phyloP scores from a whole-genome alignment of 31 red algal genomes.

The Endocladia muricata region DNA sequence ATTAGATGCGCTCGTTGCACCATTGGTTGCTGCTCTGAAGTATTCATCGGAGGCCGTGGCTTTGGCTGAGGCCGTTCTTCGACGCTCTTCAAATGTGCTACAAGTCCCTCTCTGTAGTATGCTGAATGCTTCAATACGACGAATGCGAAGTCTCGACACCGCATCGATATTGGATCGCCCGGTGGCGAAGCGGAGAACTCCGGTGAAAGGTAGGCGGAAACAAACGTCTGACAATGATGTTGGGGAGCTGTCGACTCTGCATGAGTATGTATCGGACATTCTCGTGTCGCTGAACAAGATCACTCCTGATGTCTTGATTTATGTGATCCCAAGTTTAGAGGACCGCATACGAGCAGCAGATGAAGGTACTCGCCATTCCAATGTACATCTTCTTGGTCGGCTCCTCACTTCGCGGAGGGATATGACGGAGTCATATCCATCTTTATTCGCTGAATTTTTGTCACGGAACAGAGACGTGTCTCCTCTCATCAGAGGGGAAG shows the following conservation, averaged over 20 bases:
- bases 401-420: conserved; percentile 46
- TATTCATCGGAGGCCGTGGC: conserved; percentile 26
- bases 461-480: conserved; percentile 38
- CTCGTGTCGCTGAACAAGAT: conserved; percentile 48
- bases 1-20: conserved; percentile 51
- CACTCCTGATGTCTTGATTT: conserved; percentile 55
- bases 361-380: conserved; percentile 17
- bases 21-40: conserved; percentile 28
- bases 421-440: conserved; percentile 48
- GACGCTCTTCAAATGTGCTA: not conserved
- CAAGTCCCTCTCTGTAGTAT: conserved; percentile 46
- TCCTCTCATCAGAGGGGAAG: conserved; percentile 21
- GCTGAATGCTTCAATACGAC: conserved; percentile 54
- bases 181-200: not conserved
- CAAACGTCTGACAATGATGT: not conserved
- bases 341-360: conserved; percentile 32
- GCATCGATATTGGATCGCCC: not conserved
- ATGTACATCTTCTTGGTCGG: conserved; percentile 28
- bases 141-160: not conserved
- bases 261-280: conserved; percentile 41
- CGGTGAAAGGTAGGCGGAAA: conserved; percentile 14
- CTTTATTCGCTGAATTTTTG: conserved; percentile 59
- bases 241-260: conserved; percentile 23
- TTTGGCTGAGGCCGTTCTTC: conserved; percentile 27
- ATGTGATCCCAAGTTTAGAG: conserved; percentile 63